Base-by-base conservation (phyloP, 176 grass and related monocot species). In the Phragmites australis region DNA sequence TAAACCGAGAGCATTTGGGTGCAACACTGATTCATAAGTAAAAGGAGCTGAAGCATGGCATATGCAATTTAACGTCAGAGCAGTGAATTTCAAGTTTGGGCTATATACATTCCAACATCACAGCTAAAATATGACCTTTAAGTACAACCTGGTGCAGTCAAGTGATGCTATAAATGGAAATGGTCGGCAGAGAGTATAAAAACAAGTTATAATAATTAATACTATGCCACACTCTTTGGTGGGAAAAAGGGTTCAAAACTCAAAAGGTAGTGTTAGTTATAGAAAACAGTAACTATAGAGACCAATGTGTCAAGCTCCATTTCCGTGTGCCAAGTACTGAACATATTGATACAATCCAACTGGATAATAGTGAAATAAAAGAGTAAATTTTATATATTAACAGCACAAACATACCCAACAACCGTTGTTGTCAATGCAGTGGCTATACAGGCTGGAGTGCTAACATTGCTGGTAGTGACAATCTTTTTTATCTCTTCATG, bases 401-500 rank as follows among this genome's bases (percentile, higher is more conserved):
- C 49, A 86, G 34, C 37, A 79, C 21, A 76, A 92, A 83, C 82
- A 82, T 91, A 98, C 92, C 92, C 92, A 59, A 93, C 42, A 85
- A 89, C 80, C 11, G 90, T 31, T 75, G 90, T 84, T 26, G 90
- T 93, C 77, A 89, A 87, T 43, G 89, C 90, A 32, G 92, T 93
- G 74, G 95, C 95, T 53, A 91, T 6, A 68, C 86, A 98, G 68
- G 86, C 88, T 71, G 92, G 51, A 72, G 70, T 62, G 81, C 90
- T 88, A 46, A 94, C 67, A 75, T 81, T 89, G 51, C 90, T 77
- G 60, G 92, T 89, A 64, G 74, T 89, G 26, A 88, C 88, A 63
- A 94, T 98, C 73, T 91, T 94, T 83, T 93, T 98, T 70, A 98
- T 93, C 88, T 98, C 92, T 46, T 94, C 88, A 79, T 86, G 90